Evolutionary conservation across 345 rosid genomes (phyloP), one percentile per base, ranked within the genome.

Genomic region (Linum trigynum): DNA sequence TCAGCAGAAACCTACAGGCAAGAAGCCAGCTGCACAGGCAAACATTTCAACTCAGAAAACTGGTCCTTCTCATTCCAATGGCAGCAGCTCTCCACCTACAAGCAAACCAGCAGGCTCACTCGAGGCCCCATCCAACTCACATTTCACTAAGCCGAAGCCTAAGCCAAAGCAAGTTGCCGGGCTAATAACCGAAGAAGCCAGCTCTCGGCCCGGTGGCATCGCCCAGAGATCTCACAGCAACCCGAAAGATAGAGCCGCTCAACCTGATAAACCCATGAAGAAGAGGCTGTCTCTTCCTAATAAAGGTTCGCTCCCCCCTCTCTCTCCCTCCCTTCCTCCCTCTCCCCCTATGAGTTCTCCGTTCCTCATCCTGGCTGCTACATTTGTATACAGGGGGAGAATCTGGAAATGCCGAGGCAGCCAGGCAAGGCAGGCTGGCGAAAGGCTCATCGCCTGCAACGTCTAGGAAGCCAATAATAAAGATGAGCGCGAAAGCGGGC

Each of bases 211-310:
- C 53, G 77, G 72, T 23, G 32, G 12, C 40, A 39, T 66, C 74
- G 76, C 66, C 77, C 64, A 83, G 71, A 82, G 90, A 83, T 90
- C 96, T 7, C 85, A 64, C n/a, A 89, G 98, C 83, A 95, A 89
- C 71, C 96, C 95, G 14, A 95, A 89, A 79, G 95, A 91, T 81
- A 83, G 97, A 74, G 45, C 81, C 51, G 64, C 69, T 41, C 83
- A 73, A 66, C 63, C 79, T 17, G 81, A 76, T 71, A 84, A 84
- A 74, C 85, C 69, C 38, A 71, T 72, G 55, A 89, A 76, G 77
- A 86, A 83, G 83, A 83, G 90, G 41, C 65, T 85, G 53, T 95
- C 96, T 72, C 79, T 95, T 43, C 90, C 95, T 51, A 89, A 73
- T 75, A 79, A 36, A 43, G 89, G 96, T 91, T 65, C 74, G 81